A percentile compares a stretch with the other conserved stretches of the same genome.
Conservation (phyloP, 2,329 filamentous ascomycete genomes). For the Knufia fluminis region DNA sequence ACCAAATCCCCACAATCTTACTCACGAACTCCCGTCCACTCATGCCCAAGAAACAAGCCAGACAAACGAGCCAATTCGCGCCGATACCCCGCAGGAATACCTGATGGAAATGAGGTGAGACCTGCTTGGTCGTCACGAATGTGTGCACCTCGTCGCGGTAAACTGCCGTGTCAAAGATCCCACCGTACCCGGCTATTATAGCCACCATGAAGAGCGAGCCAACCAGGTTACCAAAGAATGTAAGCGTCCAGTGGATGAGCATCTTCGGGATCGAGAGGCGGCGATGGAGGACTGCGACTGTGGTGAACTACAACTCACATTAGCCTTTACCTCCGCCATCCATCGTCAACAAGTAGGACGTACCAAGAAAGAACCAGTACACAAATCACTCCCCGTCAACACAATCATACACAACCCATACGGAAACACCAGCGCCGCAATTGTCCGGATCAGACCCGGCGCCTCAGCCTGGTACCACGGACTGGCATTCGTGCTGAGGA, state of each 20-base stretch:
- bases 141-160: constrained; percentile 38
- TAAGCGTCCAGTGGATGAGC: constrained; percentile 25
- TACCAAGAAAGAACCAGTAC: constrained; percentile 31
- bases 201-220: constrained; percentile 39
- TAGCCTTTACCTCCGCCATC: not conserved
- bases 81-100: constrained; percentile 48
- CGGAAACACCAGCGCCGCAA: constrained; percentile 40
- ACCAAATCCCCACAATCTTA: constrained; percentile 50
- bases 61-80: constrained; percentile 50
- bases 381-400: constrained; percentile 41
- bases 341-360: not conserved
- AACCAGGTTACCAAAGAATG: constrained; percentile 42
- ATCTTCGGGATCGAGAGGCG: constrained; percentile 3
- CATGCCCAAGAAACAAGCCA: constrained; percentile 42
- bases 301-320: constrained; percentile 14
- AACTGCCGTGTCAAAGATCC: constrained; percentile 35
- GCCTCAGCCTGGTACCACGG: constrained; percentile 44
- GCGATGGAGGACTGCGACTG: constrained; percentile 14
- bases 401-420: constrained; percentile 43
- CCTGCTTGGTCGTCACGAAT: constrained; percentile 42
- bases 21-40: constrained; percentile 44
- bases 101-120: constrained; percentile 41
- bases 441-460: constrained; percentile 38
- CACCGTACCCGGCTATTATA: constrained; percentile 31
- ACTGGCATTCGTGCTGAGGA: constrained; percentile 37